Percentiles rank a stretch among this genome's conserved stretches.
Evolutionary conservation across 768 basidiomycete genomes (phyloP).

Genomic region (Lactifluus piperatus): DNA sequence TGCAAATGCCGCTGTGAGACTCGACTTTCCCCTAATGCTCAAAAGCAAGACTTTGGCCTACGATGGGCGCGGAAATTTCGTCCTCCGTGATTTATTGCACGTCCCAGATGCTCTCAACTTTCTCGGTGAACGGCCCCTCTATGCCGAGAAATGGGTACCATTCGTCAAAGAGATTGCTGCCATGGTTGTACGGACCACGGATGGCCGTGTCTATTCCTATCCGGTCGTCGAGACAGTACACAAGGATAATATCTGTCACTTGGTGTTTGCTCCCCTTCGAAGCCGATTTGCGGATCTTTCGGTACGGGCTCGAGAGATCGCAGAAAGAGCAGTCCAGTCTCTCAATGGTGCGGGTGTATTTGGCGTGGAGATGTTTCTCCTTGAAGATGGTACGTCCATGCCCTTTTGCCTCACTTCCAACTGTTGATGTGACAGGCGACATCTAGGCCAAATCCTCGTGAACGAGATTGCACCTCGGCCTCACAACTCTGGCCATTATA

Average conservation of each 20-base stretch:
- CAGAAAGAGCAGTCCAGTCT: constrained; percentile 70
- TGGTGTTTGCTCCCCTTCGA: constrained; percentile 85
- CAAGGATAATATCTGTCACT: constrained; percentile 86
- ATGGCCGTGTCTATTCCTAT: constrained; percentile 73
- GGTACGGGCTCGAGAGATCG: constrained; percentile 55
- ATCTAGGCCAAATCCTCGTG: constrained; percentile 62
- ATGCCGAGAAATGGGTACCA: constrained; percentile 90
- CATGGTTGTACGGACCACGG: constrained; percentile 82
- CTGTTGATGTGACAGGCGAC: background rate
- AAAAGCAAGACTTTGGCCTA: constrained; percentile 95
- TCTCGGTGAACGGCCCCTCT: constrained; percentile 65
- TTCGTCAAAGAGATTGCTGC: constrained; percentile 90
- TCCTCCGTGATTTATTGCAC: constrained; percentile 47
- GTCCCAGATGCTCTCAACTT: constrained; percentile 45
- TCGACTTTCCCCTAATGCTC: constrained; percentile 90
- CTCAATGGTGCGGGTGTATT: constrained; percentile 89
- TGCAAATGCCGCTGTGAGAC: constrained; percentile 38
- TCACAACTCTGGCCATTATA: constrained; percentile 98
- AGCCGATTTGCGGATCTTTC: constrained; percentile 45
- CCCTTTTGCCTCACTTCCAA: background rate
- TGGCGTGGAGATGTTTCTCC: constrained; percentile 97
- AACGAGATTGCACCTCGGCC: constrained; percentile 98
- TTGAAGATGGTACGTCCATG: constrained; percentile 60
- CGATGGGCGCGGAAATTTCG: constrained; percentile 91
- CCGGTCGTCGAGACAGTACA: constrained; percentile 94